phyloP scores from a whole-genome alignment of 371 early-diverging fungal species.

The Actinomortierella ambigua region DNA sequence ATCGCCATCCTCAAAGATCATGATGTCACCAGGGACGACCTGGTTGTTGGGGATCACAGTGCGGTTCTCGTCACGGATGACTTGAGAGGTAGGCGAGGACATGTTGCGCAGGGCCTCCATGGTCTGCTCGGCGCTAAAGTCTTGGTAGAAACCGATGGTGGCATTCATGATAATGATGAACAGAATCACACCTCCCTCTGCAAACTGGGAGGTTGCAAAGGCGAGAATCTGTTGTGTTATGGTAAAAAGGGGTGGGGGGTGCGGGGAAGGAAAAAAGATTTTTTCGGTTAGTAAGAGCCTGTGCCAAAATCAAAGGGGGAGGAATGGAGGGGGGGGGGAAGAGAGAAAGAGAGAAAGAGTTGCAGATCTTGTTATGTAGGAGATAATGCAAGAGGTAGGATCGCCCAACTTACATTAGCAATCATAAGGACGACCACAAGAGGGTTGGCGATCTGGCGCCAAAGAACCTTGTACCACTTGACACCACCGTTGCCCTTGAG shows the following conservation, averaged over 20 bases:
- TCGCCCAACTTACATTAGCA: conserved; percentile 51
- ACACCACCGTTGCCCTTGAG: conserved; percentile 68
- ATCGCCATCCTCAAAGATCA: conserved; percentile 87
- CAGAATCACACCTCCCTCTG: conserved; percentile 72
- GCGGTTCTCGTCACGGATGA: conserved; percentile 79
- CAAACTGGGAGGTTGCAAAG: conserved; percentile 62
- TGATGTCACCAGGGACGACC: conserved; percentile 88
- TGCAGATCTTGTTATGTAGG: background rate
- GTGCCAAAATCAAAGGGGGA: too few relatives aligned
- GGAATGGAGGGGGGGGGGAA: background rate
- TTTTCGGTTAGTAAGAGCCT: too few relatives aligned
- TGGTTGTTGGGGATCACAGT: conserved; percentile 67
- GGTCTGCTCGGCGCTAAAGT: conserved; percentile 87
- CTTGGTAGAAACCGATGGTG: conserved; percentile 86
- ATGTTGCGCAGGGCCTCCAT: conserved; percentile 84
- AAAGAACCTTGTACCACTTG: conserved; percentile 66
- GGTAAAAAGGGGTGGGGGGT: too few relatives aligned
- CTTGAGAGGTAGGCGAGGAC: conserved; percentile 76
- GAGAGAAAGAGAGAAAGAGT: background rate
- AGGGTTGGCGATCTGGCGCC: conserved; percentile 80
- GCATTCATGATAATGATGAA: conserved; percentile 80
- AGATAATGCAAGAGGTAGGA: background rate
- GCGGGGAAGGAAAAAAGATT: too few relatives aligned
- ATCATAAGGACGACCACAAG: conserved; percentile 85
- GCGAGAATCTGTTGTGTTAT: conserved; percentile 31